Conservation (phyloP, 2,329 filamentous ascomycete genomes). For the Leptodontidium sp. region DNA sequence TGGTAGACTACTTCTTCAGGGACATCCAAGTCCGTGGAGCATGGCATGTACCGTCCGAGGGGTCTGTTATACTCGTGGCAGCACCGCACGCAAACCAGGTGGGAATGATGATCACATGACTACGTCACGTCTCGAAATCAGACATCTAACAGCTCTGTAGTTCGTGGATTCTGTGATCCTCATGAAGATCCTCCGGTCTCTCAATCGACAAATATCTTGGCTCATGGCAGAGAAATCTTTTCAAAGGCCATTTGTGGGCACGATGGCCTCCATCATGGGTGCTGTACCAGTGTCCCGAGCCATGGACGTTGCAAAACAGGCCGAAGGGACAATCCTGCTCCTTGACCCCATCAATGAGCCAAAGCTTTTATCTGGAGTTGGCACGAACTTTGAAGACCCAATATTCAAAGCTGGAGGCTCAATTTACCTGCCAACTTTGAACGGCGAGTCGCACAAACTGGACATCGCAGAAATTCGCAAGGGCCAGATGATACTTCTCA, state of each 20-base stretch:
- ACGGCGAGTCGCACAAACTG: slow-evolving; percentile 33
- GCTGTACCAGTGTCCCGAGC: slow-evolving; percentile 88
- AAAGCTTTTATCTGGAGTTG: slow-evolving; percentile 19
- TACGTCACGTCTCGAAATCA: not conserved
- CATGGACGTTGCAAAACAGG: slow-evolving; percentile 83
- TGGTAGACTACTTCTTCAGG: slow-evolving; percentile 94
- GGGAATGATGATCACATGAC: slow-evolving; percentile 17
- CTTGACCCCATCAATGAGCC: slow-evolving; percentile 4
- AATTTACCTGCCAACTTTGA: slow-evolving; percentile 30
- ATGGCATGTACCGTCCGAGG: slow-evolving; percentile 87
- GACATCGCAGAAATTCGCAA: slow-evolving; percentile 28
- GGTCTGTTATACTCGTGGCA: slow-evolving; percentile 91
- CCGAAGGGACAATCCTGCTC: slow-evolving; percentile 75
- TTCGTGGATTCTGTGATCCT: slow-evolving; percentile 94
- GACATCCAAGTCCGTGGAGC: slow-evolving; percentile 93
- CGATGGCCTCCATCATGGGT: slow-evolving; percentile 80
- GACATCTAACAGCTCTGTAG: slow-evolving; percentile 51
- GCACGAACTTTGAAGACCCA: slow-evolving; percentile 30
- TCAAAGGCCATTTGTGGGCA: slow-evolving; percentile 81
- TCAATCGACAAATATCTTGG: slow-evolving; percentile 85
- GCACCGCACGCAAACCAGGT: slow-evolving; percentile 86
- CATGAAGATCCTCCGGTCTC: slow-evolving; percentile 84
- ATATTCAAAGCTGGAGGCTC: slow-evolving; percentile 29
- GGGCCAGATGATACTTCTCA: slow-evolving; percentile 20
- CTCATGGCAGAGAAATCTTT: slow-evolving; percentile 95